Percentiles rank a stretch among this genome's conserved stretches.
These are phyloP conservation scores for Pseudogymnoascus sp. DNA, from an alignment of 2,329 filamentous ascomycete genomes.

Conservation along the genomic window DNA sequence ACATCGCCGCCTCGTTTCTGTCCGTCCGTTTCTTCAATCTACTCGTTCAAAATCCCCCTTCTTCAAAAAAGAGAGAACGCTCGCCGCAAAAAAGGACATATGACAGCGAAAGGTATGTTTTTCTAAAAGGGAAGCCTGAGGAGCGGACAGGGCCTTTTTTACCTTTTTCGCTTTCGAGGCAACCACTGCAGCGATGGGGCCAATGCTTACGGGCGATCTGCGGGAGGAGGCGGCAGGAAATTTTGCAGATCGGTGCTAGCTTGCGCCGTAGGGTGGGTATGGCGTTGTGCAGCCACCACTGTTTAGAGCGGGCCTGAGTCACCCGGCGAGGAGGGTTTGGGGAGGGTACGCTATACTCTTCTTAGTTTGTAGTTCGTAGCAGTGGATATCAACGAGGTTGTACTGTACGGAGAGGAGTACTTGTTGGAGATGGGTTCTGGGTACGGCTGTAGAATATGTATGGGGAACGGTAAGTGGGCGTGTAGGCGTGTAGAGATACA, in stretches of 20 bases:
- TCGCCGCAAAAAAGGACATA: too few relatives aligned
- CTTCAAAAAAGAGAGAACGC: not conserved
- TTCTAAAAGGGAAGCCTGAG: not conserved
- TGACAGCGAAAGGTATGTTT: not conserved
- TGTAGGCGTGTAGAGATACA: too few relatives aligned
- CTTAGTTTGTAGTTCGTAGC: too few relatives aligned
- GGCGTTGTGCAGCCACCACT: not conserved
- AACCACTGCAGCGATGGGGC: not conserved
- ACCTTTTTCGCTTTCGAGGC: not conserved
- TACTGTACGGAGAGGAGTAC: not conserved
- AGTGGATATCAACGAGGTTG: not conserved
- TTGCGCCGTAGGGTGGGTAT: not conserved
- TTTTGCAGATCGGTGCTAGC: conserved; percentile 1
- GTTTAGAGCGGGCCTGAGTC: not conserved
- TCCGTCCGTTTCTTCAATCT: not conserved
- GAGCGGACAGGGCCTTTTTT: not conserved
- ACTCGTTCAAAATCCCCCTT: not conserved
- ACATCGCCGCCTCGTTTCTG: not conserved
- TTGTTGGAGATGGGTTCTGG: too few relatives aligned
- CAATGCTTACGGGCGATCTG: not conserved
- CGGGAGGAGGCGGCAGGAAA: conserved; percentile 2
- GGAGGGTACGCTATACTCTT: too few relatives aligned
- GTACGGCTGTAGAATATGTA: too few relatives aligned
- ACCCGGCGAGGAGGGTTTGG: not conserved
- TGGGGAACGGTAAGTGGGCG: too few relatives aligned